Conservation (phyloP, 352 stramenopile species). For the Sclerospora graminicola region DNA sequence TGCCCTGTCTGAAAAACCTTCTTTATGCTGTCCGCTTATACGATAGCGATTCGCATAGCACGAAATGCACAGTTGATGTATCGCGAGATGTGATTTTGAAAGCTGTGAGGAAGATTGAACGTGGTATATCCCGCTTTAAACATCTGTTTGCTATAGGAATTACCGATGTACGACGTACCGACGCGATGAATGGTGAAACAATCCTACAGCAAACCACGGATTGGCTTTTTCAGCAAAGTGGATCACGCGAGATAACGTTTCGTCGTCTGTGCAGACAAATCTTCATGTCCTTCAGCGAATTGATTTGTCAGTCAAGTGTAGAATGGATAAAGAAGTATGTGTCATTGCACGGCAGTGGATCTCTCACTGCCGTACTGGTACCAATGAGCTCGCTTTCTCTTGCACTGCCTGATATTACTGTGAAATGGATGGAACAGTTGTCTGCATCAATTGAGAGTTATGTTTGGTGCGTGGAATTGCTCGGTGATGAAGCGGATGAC, state of each 20-base stretch:
- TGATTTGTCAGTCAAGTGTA: conserved; percentile 27
- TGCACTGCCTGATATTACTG: conserved; percentile 11
- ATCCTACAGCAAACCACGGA: conserved; percentile 16
- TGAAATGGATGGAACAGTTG: conserved; percentile 60
- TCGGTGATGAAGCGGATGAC: conserved; percentile 22
- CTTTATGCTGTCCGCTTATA: conserved; percentile 52
- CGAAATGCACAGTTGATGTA: conserved; percentile 25
- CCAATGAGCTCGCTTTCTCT: conserved; percentile 32
- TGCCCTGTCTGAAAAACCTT: conserved; percentile 61
- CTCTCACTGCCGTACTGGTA: conserved; percentile 28
- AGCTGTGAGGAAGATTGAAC: conserved; percentile 48
- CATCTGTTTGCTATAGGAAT: conserved; percentile 29
- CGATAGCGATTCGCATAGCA: conserved; percentile 25
- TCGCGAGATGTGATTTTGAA: conserved; percentile 53
- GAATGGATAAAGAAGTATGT: conserved; percentile 48
- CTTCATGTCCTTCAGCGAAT: conserved; percentile 34
- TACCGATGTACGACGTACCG: not conserved
- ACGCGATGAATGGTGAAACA: conserved; percentile 1
- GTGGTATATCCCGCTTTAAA: conserved; percentile 36
- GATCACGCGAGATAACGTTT: conserved; percentile 27
- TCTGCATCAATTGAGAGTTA: conserved; percentile 48
- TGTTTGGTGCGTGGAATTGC: conserved; percentile 36
- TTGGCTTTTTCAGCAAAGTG: conserved; percentile 35
- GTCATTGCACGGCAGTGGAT: conserved; percentile 5
- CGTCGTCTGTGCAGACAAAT: conserved; percentile 29